phyloP scores from a whole-genome alignment of 2,329 filamentous ascomycete species.

The Elsinoe fawcettii region DNA sequence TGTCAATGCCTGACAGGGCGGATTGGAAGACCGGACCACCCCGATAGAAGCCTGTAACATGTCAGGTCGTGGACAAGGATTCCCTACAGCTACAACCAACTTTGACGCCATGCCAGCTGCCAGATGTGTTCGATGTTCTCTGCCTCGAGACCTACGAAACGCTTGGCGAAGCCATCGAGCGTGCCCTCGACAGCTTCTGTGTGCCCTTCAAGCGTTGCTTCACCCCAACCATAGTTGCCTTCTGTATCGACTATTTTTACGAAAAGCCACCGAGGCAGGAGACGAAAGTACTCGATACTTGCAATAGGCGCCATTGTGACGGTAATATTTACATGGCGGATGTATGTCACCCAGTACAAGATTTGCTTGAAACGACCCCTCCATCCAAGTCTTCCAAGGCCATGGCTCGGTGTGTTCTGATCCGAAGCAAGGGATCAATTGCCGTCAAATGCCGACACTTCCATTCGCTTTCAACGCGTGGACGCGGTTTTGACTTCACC shows the following conservation, averaged over 20 bases:
- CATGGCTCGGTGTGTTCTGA: not conserved
- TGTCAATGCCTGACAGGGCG: slow-evolving; percentile 68
- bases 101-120: slow-evolving; percentile 61
- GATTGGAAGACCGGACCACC: slow-evolving; percentile 76
- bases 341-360: too few species aligned
- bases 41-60: slow-evolving; percentile 56
- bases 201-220: slow-evolving; percentile 66
- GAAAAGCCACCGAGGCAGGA: slow-evolving; percentile 68
- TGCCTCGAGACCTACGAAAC: slow-evolving; percentile 60
- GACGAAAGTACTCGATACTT: slow-evolving; percentile 64
- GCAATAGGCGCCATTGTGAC: slow-evolving; percentile 57
- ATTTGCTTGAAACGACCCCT: too few species aligned
- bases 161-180: slow-evolving; percentile 56
- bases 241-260: slow-evolving; percentile 65
- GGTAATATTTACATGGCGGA: not conserved
- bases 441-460: not conserved
- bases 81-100: slow-evolving; percentile 24
- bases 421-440: not conserved
- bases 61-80: not conserved
- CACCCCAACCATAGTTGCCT: slow-evolving; percentile 62
- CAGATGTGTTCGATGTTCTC: slow-evolving; percentile 76
- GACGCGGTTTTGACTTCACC: not conserved
- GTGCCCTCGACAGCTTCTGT: slow-evolving; percentile 67
- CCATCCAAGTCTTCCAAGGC: too few species aligned
- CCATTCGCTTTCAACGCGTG: not conserved